phyloP scores from a whole-genome alignment of 352 stramenopile species.

The Thraustochytrium striatum region DNA sequence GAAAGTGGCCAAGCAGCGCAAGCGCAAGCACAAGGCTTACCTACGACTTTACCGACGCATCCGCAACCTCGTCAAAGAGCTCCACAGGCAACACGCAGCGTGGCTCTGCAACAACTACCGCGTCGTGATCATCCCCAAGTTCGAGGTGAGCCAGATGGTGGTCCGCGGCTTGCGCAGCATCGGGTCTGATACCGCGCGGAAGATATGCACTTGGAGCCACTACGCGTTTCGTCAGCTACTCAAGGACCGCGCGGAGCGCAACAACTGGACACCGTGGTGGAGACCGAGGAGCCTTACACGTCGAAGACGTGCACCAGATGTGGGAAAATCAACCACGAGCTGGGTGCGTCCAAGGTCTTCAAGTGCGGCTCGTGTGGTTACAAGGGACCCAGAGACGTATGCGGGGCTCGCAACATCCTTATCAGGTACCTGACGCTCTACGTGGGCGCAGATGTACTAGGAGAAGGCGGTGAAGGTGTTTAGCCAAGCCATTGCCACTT shows the following conservation, averaged over 20 bases:
- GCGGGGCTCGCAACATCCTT: constrained; percentile 3
- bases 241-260: background rate
- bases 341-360: background rate
- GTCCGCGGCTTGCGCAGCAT: background rate
- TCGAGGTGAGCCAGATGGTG: background rate
- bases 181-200: background rate
- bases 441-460: too few relatives aligned
- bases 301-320: background rate
- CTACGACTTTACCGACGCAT: background rate
- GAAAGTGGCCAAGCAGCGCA: too few relatives aligned
- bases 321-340: background rate
- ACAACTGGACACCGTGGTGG: background rate
- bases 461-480: too few relatives aligned
- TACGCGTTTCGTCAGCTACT: background rate
- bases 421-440: background rate
- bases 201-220: background rate
- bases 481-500: too few relatives aligned
- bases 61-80: background rate
- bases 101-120: constrained; percentile 19
- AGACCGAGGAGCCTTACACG: background rate
- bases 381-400: background rate
- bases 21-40: too few relatives aligned
- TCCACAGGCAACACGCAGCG: background rate
- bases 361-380: background rate
- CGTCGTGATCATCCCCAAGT: background rate